Percentiles rank a stretch among this genome's conserved stretches.
Conservation (phyloP, 495 filamentous ascomycete genomes). For the Penicillium ochrochloron region DNA sequence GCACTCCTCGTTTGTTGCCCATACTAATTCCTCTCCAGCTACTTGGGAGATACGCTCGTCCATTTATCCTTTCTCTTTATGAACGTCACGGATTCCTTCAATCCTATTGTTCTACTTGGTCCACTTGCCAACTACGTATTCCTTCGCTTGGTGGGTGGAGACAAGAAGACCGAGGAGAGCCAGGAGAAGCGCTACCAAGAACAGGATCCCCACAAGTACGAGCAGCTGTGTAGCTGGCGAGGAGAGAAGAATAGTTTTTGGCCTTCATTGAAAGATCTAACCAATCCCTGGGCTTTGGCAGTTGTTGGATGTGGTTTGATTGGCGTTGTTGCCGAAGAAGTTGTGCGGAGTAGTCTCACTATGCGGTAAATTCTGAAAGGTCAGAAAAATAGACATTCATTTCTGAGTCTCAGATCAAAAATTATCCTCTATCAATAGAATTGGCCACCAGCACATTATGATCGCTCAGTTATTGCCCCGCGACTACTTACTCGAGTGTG, state of each 20-base stretch:
- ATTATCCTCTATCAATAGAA: background rate
- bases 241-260: slow-evolving; percentile 61
- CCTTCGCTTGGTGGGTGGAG: slow-evolving; percentile 58
- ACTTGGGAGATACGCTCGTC: slow-evolving; percentile 60
- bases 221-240: slow-evolving; percentile 53
- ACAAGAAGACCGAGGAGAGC: slow-evolving; percentile 55
- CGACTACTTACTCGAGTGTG: no score
- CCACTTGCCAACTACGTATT: slow-evolving; percentile 61
- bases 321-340: slow-evolving; percentile 35
- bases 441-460: no score
- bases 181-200: slow-evolving; percentile 55
- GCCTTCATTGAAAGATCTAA: slow-evolving; percentile 50
- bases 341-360: slow-evolving; percentile 15
- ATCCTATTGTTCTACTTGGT: slow-evolving; percentile 57
- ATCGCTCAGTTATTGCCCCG: no score
- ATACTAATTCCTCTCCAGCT: slow-evolving; percentile 42
- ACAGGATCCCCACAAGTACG: slow-evolving; percentile 52
- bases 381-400: background rate
- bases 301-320: slow-evolving; percentile 51
- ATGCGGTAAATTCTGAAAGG: background rate
- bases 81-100: slow-evolving; percentile 54
- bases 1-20: background rate
- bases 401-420: background rate
- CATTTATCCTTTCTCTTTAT: slow-evolving; percentile 48
- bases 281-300: slow-evolving; percentile 59